Evolutionary conservation across 1,139 yeast species (phyloP).

Genomic region (Saccharomyces pastorianus): DNA sequence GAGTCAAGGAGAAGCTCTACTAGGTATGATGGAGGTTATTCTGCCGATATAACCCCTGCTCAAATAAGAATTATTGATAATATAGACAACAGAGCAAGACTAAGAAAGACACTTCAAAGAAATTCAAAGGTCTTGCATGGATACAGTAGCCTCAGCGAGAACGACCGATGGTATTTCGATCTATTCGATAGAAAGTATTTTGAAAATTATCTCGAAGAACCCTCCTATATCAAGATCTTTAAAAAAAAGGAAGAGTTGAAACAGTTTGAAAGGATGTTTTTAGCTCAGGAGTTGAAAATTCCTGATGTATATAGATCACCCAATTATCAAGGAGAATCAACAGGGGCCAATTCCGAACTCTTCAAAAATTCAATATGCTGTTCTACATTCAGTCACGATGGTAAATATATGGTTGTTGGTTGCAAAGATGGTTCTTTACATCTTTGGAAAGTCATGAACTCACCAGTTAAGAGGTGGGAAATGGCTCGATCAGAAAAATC

Average conservation of each 20-base stretch:
- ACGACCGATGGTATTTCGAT: conserved; percentile 5
- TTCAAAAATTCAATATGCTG: background rate
- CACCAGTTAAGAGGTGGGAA: conserved; percentile 54
- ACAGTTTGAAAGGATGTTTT: conserved; percentile 47
- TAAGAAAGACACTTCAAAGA: background rate
- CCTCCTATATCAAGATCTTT: conserved; percentile 45
- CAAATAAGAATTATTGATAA: background rate
- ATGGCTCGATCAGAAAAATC: conserved; percentile 19
- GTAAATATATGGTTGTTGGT: conserved; percentile 74
- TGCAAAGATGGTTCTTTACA: conserved; percentile 63
- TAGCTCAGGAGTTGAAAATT: conserved; percentile 65
- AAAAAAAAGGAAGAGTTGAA: conserved; percentile 40
- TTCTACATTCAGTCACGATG: conserved; percentile 58
- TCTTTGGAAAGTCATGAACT: conserved; percentile 73
- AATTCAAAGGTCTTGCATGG: background rate
- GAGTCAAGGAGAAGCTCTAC: background rate
- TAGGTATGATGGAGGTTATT: background rate
- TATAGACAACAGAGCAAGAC: background rate
- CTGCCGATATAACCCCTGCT: background rate
- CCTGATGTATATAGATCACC: background rate
- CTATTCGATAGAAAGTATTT: conserved; percentile 25
- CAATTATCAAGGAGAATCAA: conserved; percentile 2
- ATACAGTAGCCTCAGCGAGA: background rate
- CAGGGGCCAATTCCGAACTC: conserved; percentile 1
- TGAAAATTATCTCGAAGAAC: conserved; percentile 37